Evolutionary conservation across 345 rosid species (phyloP).

Genomic region (Bruguiera parviflora): DNA sequence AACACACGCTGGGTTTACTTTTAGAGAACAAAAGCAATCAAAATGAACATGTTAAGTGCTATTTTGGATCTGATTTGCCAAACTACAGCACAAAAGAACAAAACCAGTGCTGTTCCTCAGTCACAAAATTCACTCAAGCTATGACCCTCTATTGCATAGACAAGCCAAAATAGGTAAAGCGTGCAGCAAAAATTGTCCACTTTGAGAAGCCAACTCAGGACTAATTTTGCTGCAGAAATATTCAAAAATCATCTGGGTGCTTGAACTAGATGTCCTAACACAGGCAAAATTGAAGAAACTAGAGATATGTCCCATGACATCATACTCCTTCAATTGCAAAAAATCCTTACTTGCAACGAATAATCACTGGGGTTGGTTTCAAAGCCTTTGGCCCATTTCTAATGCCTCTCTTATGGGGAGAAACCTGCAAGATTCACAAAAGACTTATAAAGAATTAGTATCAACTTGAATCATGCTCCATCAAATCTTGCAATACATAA

Average conservation of each 20-base stretch:
- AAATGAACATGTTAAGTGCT: neutral
- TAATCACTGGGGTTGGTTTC: conserved; percentile 78
- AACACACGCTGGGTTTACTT: neutral
- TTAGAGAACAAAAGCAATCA: neutral
- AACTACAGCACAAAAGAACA: no score
- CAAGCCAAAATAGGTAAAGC: no score
- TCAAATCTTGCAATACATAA: conserved; percentile 1
- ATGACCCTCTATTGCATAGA: no score
- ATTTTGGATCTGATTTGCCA: no score
- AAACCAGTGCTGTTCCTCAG: no score
- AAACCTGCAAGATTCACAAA: conserved; percentile 37
- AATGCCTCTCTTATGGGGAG: conserved; percentile 75
- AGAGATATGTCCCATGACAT: neutral
- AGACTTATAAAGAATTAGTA: neutral
- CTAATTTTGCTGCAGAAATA: neutral
- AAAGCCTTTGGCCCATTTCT: conserved; percentile 91
- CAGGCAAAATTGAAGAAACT: no score
- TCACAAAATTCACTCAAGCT: no score
- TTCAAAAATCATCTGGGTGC: neutral
- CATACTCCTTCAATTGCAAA: neutral
- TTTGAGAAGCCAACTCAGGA: neutral
- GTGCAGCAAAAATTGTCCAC: no score
- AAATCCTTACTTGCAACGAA: conserved; percentile 74
- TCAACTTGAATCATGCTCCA: neutral
- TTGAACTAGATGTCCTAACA: no score